These are phyloP conservation scores for Pythium monospermum DNA, from an alignment of 352 stramenopile species.

Conservation along the genomic window DNA sequence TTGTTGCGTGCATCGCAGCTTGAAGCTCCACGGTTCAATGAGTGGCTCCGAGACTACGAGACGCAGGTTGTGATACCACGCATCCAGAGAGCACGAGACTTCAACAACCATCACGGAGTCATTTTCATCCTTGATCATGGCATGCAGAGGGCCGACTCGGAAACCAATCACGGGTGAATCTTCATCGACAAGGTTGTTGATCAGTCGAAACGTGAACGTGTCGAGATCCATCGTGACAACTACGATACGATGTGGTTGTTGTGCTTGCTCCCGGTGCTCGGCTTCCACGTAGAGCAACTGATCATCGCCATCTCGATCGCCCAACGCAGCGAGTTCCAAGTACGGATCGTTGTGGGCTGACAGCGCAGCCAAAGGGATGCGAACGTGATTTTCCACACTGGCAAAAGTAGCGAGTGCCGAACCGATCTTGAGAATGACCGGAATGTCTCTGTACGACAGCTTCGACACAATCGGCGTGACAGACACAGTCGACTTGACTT, in stretches of 20 bases:
- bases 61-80: constrained; percentile 83
- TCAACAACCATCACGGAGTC: constrained; percentile 26
- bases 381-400: constrained; percentile 12
- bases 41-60: constrained; percentile 77
- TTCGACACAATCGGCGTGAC: constrained; percentile 54
- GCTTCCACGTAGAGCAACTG: background rate
- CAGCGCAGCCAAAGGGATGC: constrained; percentile 8
- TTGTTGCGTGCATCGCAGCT: constrained; percentile 34
- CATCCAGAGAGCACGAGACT: constrained; percentile 46
- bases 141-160: constrained; percentile 35
- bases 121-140: constrained; percentile 27
- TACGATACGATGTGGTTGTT: constrained; percentile 2
- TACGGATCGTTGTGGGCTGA: constrained; percentile 17
- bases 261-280: background rate
- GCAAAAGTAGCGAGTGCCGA: constrained; percentile 3
- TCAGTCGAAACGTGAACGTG: constrained; percentile 58
- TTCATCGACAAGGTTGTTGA: constrained; percentile 82
- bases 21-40: constrained; percentile 73
- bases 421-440: constrained; percentile 53
- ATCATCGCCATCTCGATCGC: constrained; percentile 5
- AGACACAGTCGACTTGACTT: constrained; percentile 31
- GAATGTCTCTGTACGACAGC: constrained; percentile 68
- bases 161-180: constrained; percentile 72
- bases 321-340: constrained; percentile 15
- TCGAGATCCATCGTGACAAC: constrained; percentile 21